Evolutionary conservation across 192 early-diverging fungal genomes (phyloP).

Genomic region (Backusella liffmaniae): DNA sequence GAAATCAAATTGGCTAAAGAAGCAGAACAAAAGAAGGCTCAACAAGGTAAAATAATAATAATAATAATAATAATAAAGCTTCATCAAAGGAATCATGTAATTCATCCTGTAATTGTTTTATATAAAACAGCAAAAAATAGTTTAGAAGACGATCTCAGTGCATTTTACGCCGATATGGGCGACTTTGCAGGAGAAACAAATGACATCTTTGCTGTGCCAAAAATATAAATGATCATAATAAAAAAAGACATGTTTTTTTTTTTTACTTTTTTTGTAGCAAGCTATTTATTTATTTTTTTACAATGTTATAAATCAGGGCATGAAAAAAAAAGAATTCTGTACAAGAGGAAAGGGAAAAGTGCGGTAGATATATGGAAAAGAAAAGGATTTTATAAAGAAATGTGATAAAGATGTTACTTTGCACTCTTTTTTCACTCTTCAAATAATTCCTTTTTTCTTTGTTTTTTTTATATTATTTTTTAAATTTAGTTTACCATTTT

Average conservation of each 20-base stretch:
- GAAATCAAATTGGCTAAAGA: constrained; percentile 11
- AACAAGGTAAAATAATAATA: background rate
- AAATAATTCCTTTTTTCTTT: background rate
- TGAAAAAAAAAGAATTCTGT: constrained; percentile 15
- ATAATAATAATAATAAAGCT: background rate
- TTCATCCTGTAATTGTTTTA: background rate
- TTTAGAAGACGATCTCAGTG: constrained; percentile 60
- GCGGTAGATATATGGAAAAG: constrained; percentile 4
- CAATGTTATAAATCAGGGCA: constrained; percentile 2
- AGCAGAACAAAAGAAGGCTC: constrained; percentile 3
- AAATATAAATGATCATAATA: background rate
- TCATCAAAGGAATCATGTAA: background rate
- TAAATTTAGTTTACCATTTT: constrained; percentile 4
- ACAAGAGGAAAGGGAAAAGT: constrained; percentile 5
- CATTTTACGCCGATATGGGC: constrained; percentile 59
- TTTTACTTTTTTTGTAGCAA: background rate
- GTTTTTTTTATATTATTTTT: background rate
- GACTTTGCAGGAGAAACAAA: constrained; percentile 16
- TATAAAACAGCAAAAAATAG: background rate
- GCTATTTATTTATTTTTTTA: constrained; percentile 4
- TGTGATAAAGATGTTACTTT: background rate
- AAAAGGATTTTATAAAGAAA: background rate
- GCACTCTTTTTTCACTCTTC: background rate
- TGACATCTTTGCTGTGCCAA: constrained; percentile 26
- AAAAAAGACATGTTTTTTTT: background rate